Percentiles rank a stretch among this genome's conserved stretches.
Conservation (phyloP, 2,329 filamentous ascomycete species). For the Chrysoporthe puriensis region DNA sequence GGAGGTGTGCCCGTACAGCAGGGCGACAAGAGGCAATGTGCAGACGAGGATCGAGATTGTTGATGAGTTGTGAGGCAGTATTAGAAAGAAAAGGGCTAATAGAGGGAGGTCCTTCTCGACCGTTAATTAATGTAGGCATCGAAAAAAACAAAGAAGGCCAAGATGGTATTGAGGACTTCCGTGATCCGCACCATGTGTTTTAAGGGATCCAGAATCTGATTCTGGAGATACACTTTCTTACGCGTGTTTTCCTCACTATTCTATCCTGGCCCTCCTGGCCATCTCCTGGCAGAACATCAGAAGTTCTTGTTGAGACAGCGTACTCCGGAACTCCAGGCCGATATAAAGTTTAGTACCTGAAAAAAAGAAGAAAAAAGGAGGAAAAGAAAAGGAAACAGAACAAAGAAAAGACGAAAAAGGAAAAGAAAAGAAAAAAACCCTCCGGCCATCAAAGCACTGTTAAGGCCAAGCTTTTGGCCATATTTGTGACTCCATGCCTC, state of each 20-base stretch:
- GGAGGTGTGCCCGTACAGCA: constrained; percentile 37
- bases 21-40: constrained; percentile 36
- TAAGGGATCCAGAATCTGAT: neutral
- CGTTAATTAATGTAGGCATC: neutral
- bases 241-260: neutral
- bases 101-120: neutral
- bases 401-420: too few relatives aligned
- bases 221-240: neutral
- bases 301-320: neutral
- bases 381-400: too few relatives aligned
- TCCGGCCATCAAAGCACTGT: neutral
- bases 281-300: neutral
- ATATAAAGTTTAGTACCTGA: neutral
- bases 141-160: neutral
- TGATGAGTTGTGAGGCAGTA: constrained; percentile 11
- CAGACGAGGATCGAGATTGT: constrained; percentile 34
- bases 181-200: neutral
- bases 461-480: neutral
- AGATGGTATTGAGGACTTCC: neutral
- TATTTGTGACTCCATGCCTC: neutral
- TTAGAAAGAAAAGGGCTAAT: neutral
- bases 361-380: neutral
- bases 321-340: neutral
- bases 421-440: too few relatives aligned
- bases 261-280: neutral